These are phyloP conservation scores for Tuber melanosporum DNA, from an alignment of 495 filamentous ascomycete genomes.

Conservation along the genomic window DNA sequence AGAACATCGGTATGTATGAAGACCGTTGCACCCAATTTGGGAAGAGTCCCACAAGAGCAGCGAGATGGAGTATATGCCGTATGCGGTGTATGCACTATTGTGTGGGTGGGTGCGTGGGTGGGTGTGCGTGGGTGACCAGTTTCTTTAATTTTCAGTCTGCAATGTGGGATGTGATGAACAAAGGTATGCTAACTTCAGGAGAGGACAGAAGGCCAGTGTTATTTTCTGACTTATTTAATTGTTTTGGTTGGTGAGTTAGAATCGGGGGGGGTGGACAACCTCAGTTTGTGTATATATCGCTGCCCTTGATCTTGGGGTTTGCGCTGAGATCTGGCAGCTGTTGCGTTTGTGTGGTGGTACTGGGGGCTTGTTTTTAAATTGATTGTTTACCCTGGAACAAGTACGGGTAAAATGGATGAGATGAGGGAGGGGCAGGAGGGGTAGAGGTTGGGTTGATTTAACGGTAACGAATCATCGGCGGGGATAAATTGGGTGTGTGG, in stretches of 20 bases:
- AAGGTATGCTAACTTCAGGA: not conserved
- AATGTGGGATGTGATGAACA: not conserved
- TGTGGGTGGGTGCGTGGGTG: not conserved
- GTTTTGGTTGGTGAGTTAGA: not conserved
- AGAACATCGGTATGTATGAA: not conserved
- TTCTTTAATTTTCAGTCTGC: not conserved
- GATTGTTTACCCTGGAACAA: conserved; percentile 1
- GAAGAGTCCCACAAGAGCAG: not conserved
- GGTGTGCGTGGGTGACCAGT: not conserved
- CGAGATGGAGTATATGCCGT: not conserved
- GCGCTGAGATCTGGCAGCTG: not conserved
- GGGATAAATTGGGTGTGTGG: not conserved
- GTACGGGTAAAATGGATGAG: conserved; percentile 3
- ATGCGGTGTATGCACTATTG: not conserved
- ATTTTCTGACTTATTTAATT: not conserved
- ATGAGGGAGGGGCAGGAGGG: conserved; percentile 6
- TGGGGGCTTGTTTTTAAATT: not conserved
- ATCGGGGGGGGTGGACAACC: not conserved
- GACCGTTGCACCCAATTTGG: not conserved
- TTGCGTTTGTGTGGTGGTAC: not conserved
- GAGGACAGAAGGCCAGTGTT: not conserved
- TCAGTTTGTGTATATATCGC: conserved; percentile 2
- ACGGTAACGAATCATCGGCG: conserved; percentile 1
- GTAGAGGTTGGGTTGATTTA: conserved; percentile 1
- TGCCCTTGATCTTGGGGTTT: not conserved